Percentiles rank a stretch among this genome's conserved stretches.
Evolutionary conservation across 2,329 filamentous ascomycete species (phyloP).

Genomic region (Ophiostoma novo-ulmi): DNA sequence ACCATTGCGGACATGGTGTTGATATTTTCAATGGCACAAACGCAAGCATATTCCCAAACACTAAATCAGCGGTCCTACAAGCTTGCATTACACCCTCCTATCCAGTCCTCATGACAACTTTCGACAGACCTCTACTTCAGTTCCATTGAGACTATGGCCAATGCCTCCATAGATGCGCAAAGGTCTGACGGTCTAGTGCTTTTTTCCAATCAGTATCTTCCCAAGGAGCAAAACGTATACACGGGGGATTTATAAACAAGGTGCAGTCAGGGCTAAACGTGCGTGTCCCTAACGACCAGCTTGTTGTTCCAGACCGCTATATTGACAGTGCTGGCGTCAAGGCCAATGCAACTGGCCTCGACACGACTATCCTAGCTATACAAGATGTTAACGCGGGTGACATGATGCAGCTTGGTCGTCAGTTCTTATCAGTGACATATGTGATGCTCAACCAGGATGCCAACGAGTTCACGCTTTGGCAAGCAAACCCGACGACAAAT

Average conservation of each 20-base stretch:
- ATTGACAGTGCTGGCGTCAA: background rate
- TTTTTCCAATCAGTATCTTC: background rate
- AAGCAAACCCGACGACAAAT: background rate
- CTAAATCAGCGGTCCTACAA: background rate
- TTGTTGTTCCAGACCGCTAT: background rate
- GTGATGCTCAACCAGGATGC: constrained; percentile 2
- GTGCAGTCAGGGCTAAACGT: background rate
- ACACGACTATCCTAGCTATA: background rate
- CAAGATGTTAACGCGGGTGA: background rate
- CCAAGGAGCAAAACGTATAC: background rate
- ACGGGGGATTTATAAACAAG: background rate
- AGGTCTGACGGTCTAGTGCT: background rate
- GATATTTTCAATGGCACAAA: background rate
- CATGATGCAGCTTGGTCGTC: background rate
- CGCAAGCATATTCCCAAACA: background rate
- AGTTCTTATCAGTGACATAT: background rate
- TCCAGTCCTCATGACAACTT: background rate
- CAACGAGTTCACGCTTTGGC: background rate
- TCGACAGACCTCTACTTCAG: background rate
- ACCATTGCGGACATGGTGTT: background rate
- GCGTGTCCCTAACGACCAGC: background rate
- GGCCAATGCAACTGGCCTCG: background rate
- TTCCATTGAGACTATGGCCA: background rate
- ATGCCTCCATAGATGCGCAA: background rate
- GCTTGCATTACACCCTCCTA: background rate